These are phyloP conservation scores for Lachnellula suecica DNA, from an alignment of 2,329 filamentous ascomycete species.

Conservation along the genomic window DNA sequence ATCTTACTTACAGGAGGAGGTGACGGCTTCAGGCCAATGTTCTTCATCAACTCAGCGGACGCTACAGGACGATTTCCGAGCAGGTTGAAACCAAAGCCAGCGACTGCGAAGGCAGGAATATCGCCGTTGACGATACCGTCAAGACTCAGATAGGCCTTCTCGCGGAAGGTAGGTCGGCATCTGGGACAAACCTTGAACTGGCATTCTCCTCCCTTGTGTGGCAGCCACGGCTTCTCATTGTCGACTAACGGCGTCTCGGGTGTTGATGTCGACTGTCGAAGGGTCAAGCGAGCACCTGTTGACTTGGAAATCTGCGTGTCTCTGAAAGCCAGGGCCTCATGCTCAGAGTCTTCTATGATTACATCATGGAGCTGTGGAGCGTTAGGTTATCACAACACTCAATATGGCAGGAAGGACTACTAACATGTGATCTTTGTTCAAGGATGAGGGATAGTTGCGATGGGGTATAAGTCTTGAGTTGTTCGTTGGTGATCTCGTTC, in stretches of 20 bases:
- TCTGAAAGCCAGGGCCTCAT: not conserved
- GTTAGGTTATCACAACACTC: not conserved
- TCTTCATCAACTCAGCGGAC: slow-evolving; percentile 22
- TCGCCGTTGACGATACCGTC: slow-evolving; percentile 49
- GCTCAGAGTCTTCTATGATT: not conserved
- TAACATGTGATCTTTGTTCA: slow-evolving; percentile 50
- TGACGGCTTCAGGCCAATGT: slow-evolving; percentile 27
- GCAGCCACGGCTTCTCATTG: slow-evolving; percentile 37
- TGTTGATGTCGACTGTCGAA: not conserved
- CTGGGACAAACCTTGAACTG: slow-evolving; percentile 47
- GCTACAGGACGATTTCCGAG: slow-evolving; percentile 39
- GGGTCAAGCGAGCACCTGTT: slow-evolving; percentile 1
- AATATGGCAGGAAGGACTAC: slow-evolving; percentile 11
- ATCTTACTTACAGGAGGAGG: slow-evolving; percentile 21
- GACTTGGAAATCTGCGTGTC: not conserved
- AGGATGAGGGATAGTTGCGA: slow-evolving; percentile 48
- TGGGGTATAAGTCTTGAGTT: slow-evolving; percentile 45
- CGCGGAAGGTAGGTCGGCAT: slow-evolving; percentile 45
- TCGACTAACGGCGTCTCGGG: not conserved
- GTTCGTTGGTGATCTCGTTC: slow-evolving; percentile 41
- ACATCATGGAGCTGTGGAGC: not conserved
- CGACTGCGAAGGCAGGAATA: slow-evolving; percentile 47
- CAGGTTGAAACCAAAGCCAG: slow-evolving; percentile 53
- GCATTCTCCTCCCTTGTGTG: slow-evolving; percentile 43
- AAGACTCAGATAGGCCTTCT: slow-evolving; percentile 50